phyloP scores from a whole-genome alignment of 306 rosid species.

The Elaeagnus macrophylla region DNA sequence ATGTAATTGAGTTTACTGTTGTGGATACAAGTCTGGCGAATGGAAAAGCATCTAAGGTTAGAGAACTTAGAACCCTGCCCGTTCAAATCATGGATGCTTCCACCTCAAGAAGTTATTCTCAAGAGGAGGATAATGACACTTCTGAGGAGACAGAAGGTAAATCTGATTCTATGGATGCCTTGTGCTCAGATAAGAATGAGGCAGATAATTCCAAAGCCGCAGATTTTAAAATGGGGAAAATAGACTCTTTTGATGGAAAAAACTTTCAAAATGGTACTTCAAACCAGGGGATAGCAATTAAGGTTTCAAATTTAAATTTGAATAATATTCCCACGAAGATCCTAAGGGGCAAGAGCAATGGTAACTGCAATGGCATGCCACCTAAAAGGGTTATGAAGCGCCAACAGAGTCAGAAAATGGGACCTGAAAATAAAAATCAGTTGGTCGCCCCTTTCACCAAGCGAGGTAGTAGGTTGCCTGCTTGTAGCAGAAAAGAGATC shows the following conservation, averaged over 20 bases:
- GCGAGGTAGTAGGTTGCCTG: constrained; percentile 37
- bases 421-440: constrained; percentile 25
- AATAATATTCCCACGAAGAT: constrained; percentile 18
- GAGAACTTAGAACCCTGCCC: constrained; percentile 67
- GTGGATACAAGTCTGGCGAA: constrained; percentile 70
- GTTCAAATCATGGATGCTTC: constrained; percentile 27
- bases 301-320: constrained; percentile 15
- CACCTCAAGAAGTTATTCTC: constrained; percentile 34
- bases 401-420: constrained; percentile 25
- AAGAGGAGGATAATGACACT: constrained; percentile 28
- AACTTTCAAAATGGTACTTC: constrained; percentile 28
- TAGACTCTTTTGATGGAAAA: constrained; percentile 19
- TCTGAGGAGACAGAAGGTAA: constrained; percentile 36
- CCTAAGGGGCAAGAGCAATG: constrained; percentile 24
- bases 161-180: constrained; percentile 31
- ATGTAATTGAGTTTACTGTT: constrained; percentile 63
- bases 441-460: constrained; percentile 32
- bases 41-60: constrained; percentile 35
- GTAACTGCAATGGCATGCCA: constrained; percentile 11
- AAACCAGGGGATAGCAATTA: constrained; percentile 27
- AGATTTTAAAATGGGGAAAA: constrained; percentile 16
- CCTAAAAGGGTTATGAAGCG: constrained; percentile 23
- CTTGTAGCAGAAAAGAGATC: constrained; percentile 36
- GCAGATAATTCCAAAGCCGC: constrained; percentile 20
- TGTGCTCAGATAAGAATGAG: constrained; percentile 29